These are phyloP conservation scores for Sanghuangporus baumii DNA, from an alignment of 1,284 basidiomycete genomes.

Conservation along the genomic window DNA sequence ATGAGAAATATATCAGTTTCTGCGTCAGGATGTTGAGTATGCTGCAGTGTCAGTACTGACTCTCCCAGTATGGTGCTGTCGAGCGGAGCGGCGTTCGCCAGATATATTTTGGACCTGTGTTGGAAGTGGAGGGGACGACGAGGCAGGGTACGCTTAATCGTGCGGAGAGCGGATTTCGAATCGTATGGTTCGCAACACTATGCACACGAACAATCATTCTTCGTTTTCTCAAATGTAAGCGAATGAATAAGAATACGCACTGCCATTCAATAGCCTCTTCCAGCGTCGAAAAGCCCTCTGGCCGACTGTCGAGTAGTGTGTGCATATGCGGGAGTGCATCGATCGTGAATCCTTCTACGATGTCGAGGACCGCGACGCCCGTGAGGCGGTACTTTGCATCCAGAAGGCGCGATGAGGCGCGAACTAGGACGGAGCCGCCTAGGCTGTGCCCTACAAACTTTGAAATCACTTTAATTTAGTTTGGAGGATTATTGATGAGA, in stretches of 20 bases:
- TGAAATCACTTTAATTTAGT: too few relatives aligned
- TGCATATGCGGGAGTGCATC: slow-evolving; percentile 92
- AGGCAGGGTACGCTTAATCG: slow-evolving; percentile 81
- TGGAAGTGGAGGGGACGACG: slow-evolving; percentile 41
- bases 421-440: slow-evolving; percentile 85
- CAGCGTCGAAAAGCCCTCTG: slow-evolving; percentile 75
- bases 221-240: background rate
- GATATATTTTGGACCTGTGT: slow-evolving; percentile 36
- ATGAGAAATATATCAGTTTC: background rate
- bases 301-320: slow-evolving; percentile 78
- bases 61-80: slow-evolving; percentile 87
- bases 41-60: slow-evolving; percentile 37
- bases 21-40: too few relatives aligned
- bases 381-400: slow-evolving; percentile 64
- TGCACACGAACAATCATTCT: slow-evolving; percentile 5
- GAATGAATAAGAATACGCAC: slow-evolving; percentile 46
- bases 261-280: slow-evolving; percentile 95
- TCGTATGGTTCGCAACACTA: slow-evolving; percentile 71
- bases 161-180: slow-evolving; percentile 76
- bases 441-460: slow-evolving; percentile 88
- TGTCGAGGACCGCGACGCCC: slow-evolving; percentile 89
- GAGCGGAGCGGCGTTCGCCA: slow-evolving; percentile 86
- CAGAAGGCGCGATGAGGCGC: slow-evolving; percentile 62
- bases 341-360: slow-evolving; percentile 96
- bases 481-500: background rate